Evolutionary conservation across 495 filamentous ascomycete species (phyloP).

Genomic region (Aspergillus leporis): DNA sequence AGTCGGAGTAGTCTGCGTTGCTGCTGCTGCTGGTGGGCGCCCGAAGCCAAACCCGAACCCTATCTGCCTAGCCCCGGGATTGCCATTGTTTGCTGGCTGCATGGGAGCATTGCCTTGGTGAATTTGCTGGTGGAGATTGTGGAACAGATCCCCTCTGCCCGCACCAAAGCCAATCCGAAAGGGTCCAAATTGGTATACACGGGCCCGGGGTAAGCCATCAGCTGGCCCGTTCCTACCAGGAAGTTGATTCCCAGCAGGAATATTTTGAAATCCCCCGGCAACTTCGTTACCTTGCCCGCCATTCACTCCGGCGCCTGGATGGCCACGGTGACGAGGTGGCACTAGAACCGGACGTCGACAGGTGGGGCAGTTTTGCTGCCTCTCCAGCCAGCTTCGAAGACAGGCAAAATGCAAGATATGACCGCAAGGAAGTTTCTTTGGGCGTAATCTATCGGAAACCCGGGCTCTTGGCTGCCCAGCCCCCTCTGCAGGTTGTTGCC

Average conservation of each 20-base stretch:
- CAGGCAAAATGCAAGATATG: slow-evolving; percentile 95
- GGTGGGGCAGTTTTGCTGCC: slow-evolving; percentile 95
- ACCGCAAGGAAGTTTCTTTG: slow-evolving; percentile 95
- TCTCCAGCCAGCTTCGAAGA: slow-evolving; percentile 94
- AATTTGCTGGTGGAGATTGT: slow-evolving; percentile 52
- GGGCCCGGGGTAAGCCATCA: slow-evolving; percentile 40
- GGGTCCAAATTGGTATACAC: slow-evolving; percentile 56
- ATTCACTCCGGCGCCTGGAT: slow-evolving; percentile 27
- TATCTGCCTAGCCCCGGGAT: slow-evolving; percentile 39
- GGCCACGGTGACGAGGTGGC: slow-evolving; percentile 30
- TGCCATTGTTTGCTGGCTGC: slow-evolving; percentile 33
- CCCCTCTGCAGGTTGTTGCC: slow-evolving; percentile 42
- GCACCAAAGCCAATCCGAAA: slow-evolving; percentile 60
- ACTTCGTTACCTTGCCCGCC: slow-evolving; percentile 29
- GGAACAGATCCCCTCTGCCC: slow-evolving; percentile 52
- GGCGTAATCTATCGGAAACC: slow-evolving; percentile 76
- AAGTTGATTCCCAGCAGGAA: slow-evolving; percentile 26
- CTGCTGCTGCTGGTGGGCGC: slow-evolving; percentile 31
- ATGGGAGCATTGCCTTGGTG: slow-evolving; percentile 41
- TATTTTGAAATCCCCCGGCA: slow-evolving; percentile 28
- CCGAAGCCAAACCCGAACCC: slow-evolving; percentile 49
- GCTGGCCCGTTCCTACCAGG: slow-evolving; percentile 33
- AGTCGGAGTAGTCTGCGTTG: slow-evolving; percentile 17
- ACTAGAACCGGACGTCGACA: slow-evolving; percentile 76
- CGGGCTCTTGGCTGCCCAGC: slow-evolving; percentile 38